Percentiles rank a stretch among this genome's conserved stretches.
Evolutionary conservation across 345 rosid genomes (phyloP).

Genomic region (Hevea brasiliensis): DNA sequence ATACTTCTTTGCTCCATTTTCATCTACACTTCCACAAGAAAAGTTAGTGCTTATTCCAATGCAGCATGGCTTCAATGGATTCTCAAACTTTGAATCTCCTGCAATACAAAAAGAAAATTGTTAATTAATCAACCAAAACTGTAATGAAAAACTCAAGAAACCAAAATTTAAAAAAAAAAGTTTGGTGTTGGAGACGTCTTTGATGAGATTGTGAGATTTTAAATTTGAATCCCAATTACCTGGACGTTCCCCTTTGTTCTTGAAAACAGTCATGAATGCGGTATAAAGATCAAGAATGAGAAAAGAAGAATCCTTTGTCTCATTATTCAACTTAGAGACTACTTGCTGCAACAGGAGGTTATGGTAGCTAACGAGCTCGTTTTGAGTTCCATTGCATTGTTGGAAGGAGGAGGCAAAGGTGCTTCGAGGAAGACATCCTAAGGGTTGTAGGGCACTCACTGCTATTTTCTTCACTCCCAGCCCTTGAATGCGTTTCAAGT

Average conservation of each 20-base stretch:
- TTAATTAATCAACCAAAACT: too few species aligned
- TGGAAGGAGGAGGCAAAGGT: conserved; percentile 37
- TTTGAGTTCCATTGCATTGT: conserved; percentile 45
- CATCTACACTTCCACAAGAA: conserved; percentile 45
- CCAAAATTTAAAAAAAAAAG: too few species aligned
- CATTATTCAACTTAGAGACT: conserved; percentile 43
- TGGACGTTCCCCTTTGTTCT: conserved; percentile 25
- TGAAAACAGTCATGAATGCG: conserved; percentile 52
- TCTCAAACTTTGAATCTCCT: conserved; percentile 15
- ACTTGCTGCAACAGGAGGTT: conserved; percentile 49
- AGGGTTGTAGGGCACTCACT: conserved; percentile 50
- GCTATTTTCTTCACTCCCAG: conserved; percentile 63
- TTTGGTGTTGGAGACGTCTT: too few species aligned
- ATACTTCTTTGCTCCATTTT: conserved; percentile 39
- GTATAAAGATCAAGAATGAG: conserved; percentile 52
- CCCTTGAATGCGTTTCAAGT: conserved; percentile 48
- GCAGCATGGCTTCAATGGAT: conserved; percentile 66
- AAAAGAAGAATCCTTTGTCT: conserved; percentile 37
- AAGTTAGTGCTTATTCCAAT: conserved; percentile 24
- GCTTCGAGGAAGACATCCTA: conserved; percentile 70
- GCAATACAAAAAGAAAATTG: background rate
- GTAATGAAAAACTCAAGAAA: too few species aligned
- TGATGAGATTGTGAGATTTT: too few species aligned
- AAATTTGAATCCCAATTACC: background rate
- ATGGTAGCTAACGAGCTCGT: conserved; percentile 47